A percentile compares a stretch with the other conserved stretches of the same genome.
phyloP scores from a whole-genome alignment of 2,329 filamentous ascomycete genomes.

The Tolypocladium ophioglossoides region DNA sequence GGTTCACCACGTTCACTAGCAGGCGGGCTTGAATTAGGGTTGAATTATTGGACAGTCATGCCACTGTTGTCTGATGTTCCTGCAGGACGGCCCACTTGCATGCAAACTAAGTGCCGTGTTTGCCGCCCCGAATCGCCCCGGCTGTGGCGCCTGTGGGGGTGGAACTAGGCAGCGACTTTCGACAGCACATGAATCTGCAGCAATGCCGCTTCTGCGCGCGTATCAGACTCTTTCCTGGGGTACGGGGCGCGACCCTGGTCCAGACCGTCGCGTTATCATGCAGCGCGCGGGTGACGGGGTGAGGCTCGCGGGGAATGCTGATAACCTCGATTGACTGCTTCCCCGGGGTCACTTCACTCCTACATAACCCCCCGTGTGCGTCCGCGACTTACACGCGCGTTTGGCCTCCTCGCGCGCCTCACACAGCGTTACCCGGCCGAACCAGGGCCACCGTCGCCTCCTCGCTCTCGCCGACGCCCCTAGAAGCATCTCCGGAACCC shows the following conservation, averaged over 20 bases:
- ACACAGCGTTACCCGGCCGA: background rate
- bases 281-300: background rate
- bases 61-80: background rate
- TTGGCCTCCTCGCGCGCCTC: background rate
- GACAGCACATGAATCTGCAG: background rate
- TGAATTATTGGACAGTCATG: no score
- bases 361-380: background rate
- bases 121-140: background rate
- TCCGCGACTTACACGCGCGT: background rate
- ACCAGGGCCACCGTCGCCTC: background rate
- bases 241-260: background rate
- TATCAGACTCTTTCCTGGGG: background rate
- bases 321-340: background rate
- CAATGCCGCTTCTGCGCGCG: background rate
- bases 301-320: background rate
- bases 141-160: no score
- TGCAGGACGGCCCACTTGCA: background rate
- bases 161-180: background rate
- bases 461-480: background rate
- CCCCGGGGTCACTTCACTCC: background rate
- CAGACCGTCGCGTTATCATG: background rate
- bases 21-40: no score
- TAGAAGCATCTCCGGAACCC: background rate
- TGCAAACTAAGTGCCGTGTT: background rate
- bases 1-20: no score